These are phyloP conservation scores for Rhododendron ferrugineum DNA, from an alignment of 148 eudicot species.

Conservation along the genomic window DNA sequence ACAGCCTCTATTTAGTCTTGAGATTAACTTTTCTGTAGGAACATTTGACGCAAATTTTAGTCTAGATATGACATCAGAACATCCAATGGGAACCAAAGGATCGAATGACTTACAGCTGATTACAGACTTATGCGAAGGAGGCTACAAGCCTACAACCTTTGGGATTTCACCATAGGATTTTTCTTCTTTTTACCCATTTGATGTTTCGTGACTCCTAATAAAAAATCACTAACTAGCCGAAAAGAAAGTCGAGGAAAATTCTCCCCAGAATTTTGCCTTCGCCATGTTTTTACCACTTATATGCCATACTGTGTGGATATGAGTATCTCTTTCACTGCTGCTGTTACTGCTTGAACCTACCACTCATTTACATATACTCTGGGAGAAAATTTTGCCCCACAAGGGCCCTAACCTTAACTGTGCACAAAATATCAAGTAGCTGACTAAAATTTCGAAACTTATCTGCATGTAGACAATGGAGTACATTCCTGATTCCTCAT, in stretches of 20 bases:
- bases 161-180: background rate
- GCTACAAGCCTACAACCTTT: background rate
- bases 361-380: too few species aligned
- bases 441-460: background rate
- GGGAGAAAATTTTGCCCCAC: background rate
- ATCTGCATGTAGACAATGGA: background rate
- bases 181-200: background rate
- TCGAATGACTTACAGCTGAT: background rate
- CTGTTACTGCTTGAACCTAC: background rate
- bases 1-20: background rate
- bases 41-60: background rate
- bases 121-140: background rate
- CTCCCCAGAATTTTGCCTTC: background rate
- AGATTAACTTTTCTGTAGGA: background rate
- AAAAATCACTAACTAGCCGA: background rate
- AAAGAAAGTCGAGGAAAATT: background rate
- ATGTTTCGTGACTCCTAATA: background rate
- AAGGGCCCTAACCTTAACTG: background rate
- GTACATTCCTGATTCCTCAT: background rate
- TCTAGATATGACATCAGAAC: background rate
- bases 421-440: background rate
- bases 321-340: background rate
- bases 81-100: background rate
- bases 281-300: background rate
- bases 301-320: background rate